These are phyloP conservation scores for Penicillium vulpinum DNA, from an alignment of 2,329 filamentous ascomycete genomes.

Conservation along the genomic window DNA sequence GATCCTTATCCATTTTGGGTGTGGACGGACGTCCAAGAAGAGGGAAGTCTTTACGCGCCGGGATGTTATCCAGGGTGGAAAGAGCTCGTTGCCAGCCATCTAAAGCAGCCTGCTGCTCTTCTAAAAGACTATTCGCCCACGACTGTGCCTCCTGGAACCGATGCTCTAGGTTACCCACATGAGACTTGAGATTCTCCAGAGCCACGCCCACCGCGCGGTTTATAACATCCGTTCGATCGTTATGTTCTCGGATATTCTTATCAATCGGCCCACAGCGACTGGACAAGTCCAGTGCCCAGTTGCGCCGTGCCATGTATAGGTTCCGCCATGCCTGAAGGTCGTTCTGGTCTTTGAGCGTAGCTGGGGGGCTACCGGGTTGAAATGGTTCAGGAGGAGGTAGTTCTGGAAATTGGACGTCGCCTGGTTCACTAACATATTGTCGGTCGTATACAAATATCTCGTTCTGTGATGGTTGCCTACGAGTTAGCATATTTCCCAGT, in stretches of 20 bases:
- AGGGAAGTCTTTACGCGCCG: slow-evolving; percentile 46
- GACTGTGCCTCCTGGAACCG: slow-evolving; percentile 48
- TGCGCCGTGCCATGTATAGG: slow-evolving; percentile 75
- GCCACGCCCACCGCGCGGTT: slow-evolving; percentile 79
- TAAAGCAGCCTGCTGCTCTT: slow-evolving; percentile 47
- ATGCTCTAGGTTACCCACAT: slow-evolving; percentile 47
- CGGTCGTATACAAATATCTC: slow-evolving; percentile 94
- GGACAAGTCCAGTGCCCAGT: slow-evolving; percentile 73
- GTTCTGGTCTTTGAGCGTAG: slow-evolving; percentile 75
- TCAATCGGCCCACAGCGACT: slow-evolving; percentile 69
- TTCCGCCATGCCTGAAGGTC: slow-evolving; percentile 85
- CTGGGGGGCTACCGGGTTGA: slow-evolving; percentile 66
- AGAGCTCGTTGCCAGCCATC: slow-evolving; percentile 45
- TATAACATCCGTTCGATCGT: slow-evolving; percentile 54
- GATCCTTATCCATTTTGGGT: slow-evolving; percentile 45
- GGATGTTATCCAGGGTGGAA: slow-evolving; percentile 41
- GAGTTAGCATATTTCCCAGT: background rate
- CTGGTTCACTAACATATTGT: slow-evolving; percentile 58
- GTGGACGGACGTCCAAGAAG: slow-evolving; percentile 44
- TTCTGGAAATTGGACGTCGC: slow-evolving; percentile 51
- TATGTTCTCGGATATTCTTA: slow-evolving; percentile 57
- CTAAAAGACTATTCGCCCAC: slow-evolving; percentile 48
- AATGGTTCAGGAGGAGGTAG: slow-evolving; percentile 59
- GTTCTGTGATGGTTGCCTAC: slow-evolving; percentile 52
- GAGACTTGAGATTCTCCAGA: slow-evolving; percentile 67